Evolutionary conservation across 805 yeast genomes (phyloP), one percentile per base, ranked within the genome.

Genomic region (Sporopachydermia lactativora): DNA sequence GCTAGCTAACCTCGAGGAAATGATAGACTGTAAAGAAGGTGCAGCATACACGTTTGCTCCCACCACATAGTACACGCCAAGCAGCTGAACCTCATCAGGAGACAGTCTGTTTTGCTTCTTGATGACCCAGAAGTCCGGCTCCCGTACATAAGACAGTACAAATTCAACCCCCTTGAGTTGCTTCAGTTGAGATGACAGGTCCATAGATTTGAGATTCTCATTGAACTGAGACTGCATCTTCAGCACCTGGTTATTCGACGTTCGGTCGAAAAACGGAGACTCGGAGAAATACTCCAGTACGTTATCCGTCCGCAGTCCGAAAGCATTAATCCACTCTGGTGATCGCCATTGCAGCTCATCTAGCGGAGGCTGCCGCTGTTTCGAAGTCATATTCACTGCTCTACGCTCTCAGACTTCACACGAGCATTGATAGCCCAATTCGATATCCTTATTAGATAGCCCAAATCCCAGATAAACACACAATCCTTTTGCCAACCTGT

Each of bases 341-440:
- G 92, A 80, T 48, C 88, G 75, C 98, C 98, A 92, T 57, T 88
- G 97, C 35, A 92, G 69, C 52, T 89, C 96, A 54, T 88, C 96
- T 18, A 88, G 64, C 19, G 66, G 65, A 39, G 67, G 44, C 56
- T 18, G 59, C 53, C 6, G 62, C 58, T 19, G 58, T 64, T 39
- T 59, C 65, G 13, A 71, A 65, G 19, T 60, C 56, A 34, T 64
- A 70, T 46, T 62, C 63, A n/a, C n/a, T n/a, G n/a, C n/a, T n/a
- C n/a, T n/a, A n/a, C n/a, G n/a, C n/a, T n/a, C n/a, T n/a, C n/a
- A n/a, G n/a, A n/a, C n/a, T n/a, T n/a, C n/a, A n/a, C n/a, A n/a
- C n/a, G n/a, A n/a, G n/a, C n/a, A n/a, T n/a, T n/a, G n/a, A n/a
- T n/a, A n/a, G n/a, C n/a, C n/a, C n/a, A n/a, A n/a, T n/a, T n/a